Evolutionary conservation across 768 basidiomycete genomes (phyloP).

Genomic region (Cystobasidium onofrii): DNA sequence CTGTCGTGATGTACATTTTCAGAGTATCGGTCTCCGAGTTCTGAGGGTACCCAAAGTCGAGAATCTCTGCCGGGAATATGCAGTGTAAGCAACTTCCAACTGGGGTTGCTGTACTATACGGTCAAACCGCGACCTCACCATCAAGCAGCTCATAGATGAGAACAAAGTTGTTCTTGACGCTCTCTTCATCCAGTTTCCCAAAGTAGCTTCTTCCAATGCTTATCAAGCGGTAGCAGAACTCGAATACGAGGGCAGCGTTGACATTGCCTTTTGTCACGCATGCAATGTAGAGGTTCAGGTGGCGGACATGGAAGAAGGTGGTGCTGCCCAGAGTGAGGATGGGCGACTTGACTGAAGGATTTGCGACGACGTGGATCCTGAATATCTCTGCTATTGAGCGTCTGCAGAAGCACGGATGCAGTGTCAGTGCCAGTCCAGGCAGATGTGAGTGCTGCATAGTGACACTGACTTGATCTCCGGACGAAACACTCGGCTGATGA

Average conservation of each 20-base stretch:
- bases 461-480: conserved; percentile 86
- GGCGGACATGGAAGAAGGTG: conserved; percentile 94
- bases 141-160: conserved; percentile 96
- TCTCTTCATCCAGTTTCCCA: conserved; percentile 94
- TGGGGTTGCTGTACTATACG: background rate
- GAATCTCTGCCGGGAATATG: conserved; percentile 61
- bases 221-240: conserved; percentile 94
- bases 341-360: conserved; percentile 90
- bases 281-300: conserved; percentile 91
- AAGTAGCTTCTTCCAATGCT: conserved; percentile 92
- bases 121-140: conserved; percentile 53
- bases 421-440: too few relatives aligned
- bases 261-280: conserved; percentile 93
- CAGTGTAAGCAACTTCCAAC: background rate
- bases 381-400: conserved; percentile 54
- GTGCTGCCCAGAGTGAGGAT: conserved; percentile 96
- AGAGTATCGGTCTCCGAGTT: conserved; percentile 97
- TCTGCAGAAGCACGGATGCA: conserved; percentile 17
- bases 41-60: conserved; percentile 98
- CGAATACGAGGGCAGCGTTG: conserved; percentile 94
- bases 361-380: conserved; percentile 96
- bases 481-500: conserved; percentile 91
- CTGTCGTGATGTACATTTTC: conserved; percentile 95
- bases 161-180: conserved; percentile 98
- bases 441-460: background rate